phyloP scores from a whole-genome alignment of 805 yeast genomes.

The Saccharomycopsis guyanensis region DNA sequence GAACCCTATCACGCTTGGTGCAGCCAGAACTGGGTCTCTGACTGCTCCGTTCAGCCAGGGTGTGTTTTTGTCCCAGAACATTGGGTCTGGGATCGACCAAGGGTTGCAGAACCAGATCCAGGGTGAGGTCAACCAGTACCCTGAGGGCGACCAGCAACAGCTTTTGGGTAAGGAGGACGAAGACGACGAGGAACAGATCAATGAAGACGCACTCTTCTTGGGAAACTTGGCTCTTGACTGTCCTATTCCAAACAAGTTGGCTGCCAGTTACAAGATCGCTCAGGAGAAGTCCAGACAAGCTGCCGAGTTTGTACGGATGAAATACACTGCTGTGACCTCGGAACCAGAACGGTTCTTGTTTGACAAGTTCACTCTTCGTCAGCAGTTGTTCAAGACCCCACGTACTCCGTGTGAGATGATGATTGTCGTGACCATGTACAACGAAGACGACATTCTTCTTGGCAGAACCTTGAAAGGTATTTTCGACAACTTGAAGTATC shows the following conservation, averaged over 20 bases:
- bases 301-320: conserved; percentile 24
- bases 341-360: conserved; percentile 59
- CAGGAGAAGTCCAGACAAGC: conserved; percentile 30
- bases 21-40: conserved; percentile 3
- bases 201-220: conserved; percentile 17
- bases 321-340: conserved; percentile 52
- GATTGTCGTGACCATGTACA: conserved; percentile 58
- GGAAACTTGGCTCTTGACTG: conserved; percentile 87
- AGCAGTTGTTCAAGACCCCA: conserved; percentile 43
- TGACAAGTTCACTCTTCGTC: conserved; percentile 50
- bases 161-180: conserved; percentile 6
- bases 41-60: conserved; percentile 14
- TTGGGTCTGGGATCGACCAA: conserved; percentile 13
- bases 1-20: conserved; percentile 13
- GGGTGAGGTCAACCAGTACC: conserved; percentile 11
- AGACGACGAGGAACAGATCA: conserved; percentile 11
- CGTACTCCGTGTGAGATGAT: conserved; percentile 50
- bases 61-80: conserved; percentile 15
- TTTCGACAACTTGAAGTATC: conserved; percentile 55
- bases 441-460: conserved; percentile 55
- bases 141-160: background rate
- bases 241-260: conserved; percentile 66
- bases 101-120: conserved; percentile 13
- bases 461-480: conserved; percentile 58
- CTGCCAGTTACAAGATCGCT: conserved; percentile 39